Conservation (phyloP, 176 grass and related monocot species). For the maize (Zea mays) region Zm-B73-REFERENCE-NAM-5.0 NC_050100.1:212651501-212652000, state of each 20-base stretch:
- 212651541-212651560: background rate
- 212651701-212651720: background rate
- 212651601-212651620: slow-evolving; percentile 7
- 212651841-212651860: slow-evolving; percentile 18
- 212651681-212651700: background rate
- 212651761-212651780: background rate
- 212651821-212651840: background rate
- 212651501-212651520: slow-evolving; percentile 1
- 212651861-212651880: background rate
- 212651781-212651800: background rate
- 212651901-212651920: background rate
- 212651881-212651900: slow-evolving; percentile 27
- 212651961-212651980: slow-evolving; percentile 21
- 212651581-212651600: background rate
- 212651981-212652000: slow-evolving; percentile 3
- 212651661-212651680: background rate
- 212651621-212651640: slow-evolving; percentile 38
- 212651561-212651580: background rate
- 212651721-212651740: background rate
- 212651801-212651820: no score
- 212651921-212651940: slow-evolving; percentile 3
- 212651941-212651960: background rate
- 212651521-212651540: slow-evolving; percentile 3
- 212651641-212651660: slow-evolving; percentile 4
- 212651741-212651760: background rate